A percentile compares a stretch with the other conserved stretches of the same genome.
phyloP scores from a whole-genome alignment of 2,329 filamentous ascomycete species.

The Hymenoscyphus salicellus region DNA sequence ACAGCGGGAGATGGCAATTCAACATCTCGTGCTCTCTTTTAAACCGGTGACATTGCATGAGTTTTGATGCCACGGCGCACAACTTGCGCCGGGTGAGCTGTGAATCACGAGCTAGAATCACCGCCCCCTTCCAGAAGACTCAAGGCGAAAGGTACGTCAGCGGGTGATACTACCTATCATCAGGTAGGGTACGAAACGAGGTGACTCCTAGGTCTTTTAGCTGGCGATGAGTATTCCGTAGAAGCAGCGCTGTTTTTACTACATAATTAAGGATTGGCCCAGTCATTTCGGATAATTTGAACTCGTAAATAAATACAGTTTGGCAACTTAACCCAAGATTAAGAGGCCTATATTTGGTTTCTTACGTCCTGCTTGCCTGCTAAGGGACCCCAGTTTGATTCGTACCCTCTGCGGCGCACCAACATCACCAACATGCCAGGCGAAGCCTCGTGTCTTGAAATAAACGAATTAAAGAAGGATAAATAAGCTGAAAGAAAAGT shows the following conservation, averaged over 20 bases:
- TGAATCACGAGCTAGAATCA: conserved; percentile 1
- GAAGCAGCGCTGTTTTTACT: too few relatives aligned
- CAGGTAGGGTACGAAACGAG: background rate
- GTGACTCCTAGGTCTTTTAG: background rate
- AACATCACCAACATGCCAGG: conserved; percentile 1
- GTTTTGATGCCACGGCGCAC: background rate
- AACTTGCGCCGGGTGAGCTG: background rate
- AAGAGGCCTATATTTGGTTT: too few relatives aligned
- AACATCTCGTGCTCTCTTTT: background rate
- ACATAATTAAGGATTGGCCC: too few relatives aligned
- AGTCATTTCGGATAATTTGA: too few relatives aligned
- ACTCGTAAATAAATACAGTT: too few relatives aligned
- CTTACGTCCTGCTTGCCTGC: too few relatives aligned
- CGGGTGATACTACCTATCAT: conserved; percentile 5
- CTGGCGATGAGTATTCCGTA: background rate
- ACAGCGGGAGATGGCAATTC: background rate
- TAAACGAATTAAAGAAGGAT: background rate
- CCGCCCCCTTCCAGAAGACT: background rate
- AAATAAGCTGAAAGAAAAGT: conserved; percentile 2
- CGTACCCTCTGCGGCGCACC: background rate
- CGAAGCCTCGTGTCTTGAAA: background rate
- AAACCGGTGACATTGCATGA: background rate
- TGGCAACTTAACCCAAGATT: too few relatives aligned
- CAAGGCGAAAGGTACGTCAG: conserved; percentile 20
- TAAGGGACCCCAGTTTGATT: background rate